These are phyloP conservation scores for Turritis glabra DNA, from an alignment of 345 rosid species.

Conservation along the genomic window DNA sequence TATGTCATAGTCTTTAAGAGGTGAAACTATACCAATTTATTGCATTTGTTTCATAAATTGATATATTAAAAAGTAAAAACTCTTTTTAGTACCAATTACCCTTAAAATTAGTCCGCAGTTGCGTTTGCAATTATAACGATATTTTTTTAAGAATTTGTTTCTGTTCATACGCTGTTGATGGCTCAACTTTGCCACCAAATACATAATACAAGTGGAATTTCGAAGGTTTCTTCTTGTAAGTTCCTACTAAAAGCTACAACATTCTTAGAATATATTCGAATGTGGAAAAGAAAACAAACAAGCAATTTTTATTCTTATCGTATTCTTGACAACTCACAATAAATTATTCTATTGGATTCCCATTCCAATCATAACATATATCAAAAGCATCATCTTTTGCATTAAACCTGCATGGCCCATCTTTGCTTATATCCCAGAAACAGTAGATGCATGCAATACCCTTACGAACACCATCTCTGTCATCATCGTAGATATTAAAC, in stretches of 20 bases:
- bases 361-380: constrained; percentile 32
- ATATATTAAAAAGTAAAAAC: no score
- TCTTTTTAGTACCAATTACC: no score
- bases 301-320: neutral
- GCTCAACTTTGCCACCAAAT: neutral
- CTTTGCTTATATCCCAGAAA: constrained; percentile 30
- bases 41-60: no score
- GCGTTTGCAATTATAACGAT: neutral
- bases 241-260: neutral
- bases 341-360: neutral
- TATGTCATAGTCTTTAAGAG: neutral
- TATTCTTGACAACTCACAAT: neutral
- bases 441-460: constrained; percentile 24
- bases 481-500: constrained; percentile 34
- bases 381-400: neutral
- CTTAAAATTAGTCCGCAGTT: neutral
- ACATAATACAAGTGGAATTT: neutral
- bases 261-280: neutral
- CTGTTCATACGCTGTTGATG: neutral
- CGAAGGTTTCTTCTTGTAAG: neutral
- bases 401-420: constrained; percentile 28
- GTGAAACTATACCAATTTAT: no score
- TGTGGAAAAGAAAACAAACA: neutral
- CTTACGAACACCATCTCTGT: constrained; percentile 9
- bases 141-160: neutral